phyloP scores from a whole-genome alignment of 345 rosid species.

The Populus pruinosa region DNA sequence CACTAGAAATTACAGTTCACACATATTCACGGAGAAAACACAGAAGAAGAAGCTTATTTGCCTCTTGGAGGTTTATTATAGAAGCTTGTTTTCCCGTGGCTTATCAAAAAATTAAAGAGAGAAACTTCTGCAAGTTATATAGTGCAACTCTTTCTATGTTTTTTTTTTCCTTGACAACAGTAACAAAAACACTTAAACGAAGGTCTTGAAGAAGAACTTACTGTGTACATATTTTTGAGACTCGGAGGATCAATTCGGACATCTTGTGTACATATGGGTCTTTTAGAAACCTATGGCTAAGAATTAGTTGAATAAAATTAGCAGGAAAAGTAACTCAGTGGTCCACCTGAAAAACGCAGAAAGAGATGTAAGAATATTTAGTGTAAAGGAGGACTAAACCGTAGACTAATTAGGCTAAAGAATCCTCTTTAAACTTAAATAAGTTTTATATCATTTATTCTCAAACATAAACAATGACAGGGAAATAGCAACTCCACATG shows the following conservation, averaged over 20 bases:
- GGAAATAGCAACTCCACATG: conserved; percentile 40
- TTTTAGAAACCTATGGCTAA: background rate
- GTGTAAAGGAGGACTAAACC: conserved; percentile 29
- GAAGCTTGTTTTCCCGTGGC: no score
- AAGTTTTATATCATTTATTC: conserved; percentile 25
- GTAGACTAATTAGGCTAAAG: conserved; percentile 27
- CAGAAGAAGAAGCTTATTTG: no score
- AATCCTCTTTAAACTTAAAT: conserved; percentile 39
- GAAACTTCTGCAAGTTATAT: no score
- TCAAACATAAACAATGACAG: conserved; percentile 33
- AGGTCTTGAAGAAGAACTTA: no score
- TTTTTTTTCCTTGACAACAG: no score
- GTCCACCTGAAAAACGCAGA: conserved; percentile 42
- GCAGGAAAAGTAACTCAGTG: conserved; percentile 24
- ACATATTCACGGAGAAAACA: background rate
- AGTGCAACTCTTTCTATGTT: no score
- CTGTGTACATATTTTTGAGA: background rate
- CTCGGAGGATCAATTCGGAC: background rate
- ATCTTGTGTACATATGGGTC: background rate
- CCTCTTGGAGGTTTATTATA: no score
- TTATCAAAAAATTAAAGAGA: no score
- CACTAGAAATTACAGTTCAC: background rate
- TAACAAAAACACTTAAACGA: no score
- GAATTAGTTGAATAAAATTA: background rate
- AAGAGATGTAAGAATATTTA: conserved; percentile 21